Percentiles rank a stretch among this genome's conserved stretches.
These are phyloP conservation scores for Eimeria tenella DNA, from an alignment of 169 alveolate species.

Conservation along the genomic window DNA sequence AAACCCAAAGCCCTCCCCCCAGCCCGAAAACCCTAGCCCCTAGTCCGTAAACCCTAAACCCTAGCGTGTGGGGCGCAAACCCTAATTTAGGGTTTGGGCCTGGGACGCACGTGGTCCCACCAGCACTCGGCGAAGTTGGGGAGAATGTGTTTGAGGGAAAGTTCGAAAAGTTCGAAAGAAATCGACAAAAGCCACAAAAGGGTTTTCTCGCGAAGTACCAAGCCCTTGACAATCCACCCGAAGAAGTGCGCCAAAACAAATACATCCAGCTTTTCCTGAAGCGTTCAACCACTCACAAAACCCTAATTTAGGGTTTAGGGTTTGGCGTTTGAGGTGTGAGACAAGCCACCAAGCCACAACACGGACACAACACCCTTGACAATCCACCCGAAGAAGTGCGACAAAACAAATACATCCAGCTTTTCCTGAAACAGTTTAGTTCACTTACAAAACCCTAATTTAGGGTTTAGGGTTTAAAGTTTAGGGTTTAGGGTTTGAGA, in stretches of 20 bases:
- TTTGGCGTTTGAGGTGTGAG: slow-evolving; percentile 76
- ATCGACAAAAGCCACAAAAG: slow-evolving; percentile 88
- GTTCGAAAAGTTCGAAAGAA: slow-evolving; percentile 91
- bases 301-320: too few relatives aligned
- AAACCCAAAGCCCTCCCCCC: not conserved
- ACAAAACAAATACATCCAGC: slow-evolving; percentile 89
- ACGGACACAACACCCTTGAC: slow-evolving; percentile 90
- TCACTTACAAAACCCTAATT: too few relatives aligned
- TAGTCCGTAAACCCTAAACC: too few relatives aligned
- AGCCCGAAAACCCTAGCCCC: not conserved
- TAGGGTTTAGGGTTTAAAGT: too few relatives aligned
- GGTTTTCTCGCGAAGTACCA: slow-evolving; percentile 90
- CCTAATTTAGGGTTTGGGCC: not conserved
- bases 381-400: slow-evolving; percentile 93
- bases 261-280: slow-evolving; percentile 86
- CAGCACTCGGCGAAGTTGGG: slow-evolving; percentile 96
- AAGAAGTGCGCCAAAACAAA: slow-evolving; percentile 90
- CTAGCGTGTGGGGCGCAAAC: not conserved
- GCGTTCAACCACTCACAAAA: too few relatives aligned
- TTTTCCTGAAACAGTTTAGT: slow-evolving; percentile 72
- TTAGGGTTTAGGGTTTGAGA: too few relatives aligned
- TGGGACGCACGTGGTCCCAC: slow-evolving; percentile 92
- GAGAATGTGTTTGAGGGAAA: slow-evolving; percentile 91
- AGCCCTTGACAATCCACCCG: slow-evolving; percentile 93
- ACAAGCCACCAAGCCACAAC: slow-evolving; percentile 89